Evolutionary conservation across 805 yeast species (phyloP), one percentile per base, ranked within the genome.

Genomic region (Saccharomyces mikatae): DNA sequence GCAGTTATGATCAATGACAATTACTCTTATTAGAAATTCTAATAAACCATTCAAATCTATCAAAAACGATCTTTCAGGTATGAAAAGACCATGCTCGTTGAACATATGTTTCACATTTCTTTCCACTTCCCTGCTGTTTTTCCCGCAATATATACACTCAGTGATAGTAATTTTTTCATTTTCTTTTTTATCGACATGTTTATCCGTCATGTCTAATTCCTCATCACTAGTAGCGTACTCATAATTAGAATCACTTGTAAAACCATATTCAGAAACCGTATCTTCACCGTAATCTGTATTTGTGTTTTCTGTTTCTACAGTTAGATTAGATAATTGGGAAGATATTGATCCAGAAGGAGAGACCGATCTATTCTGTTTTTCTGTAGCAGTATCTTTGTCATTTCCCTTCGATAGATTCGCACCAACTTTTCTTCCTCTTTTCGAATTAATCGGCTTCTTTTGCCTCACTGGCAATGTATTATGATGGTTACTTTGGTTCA

Each of bases 1-100:
- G 68, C 99, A 94, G 59, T 86, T 80, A 60, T 88, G 84, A 44
- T 97, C 97, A 47, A 84, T 77, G 9, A 91, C 87, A 53, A 92
- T 81, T 62, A 86, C 84, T 59, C 89, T 94, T 47, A 87, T 88
- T 56, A 94, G 71, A 64, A 87, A 88, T 1, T 72, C 68, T n/a
- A 94, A 69, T 46, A 94, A 75, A 0, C 97, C 98, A 44, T 74
- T 77, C 50, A 80, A 72, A 67, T 91, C 89, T 0, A 71, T 74
- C 49, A 94, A 75, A 63, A 81, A 90, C 14, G 80, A 77, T 57
- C 77, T 74, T 68, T 94, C 97, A 1, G 99, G 99, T 6, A 94
- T 78, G 58, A 86, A 94, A 47, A 94, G 76, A 1, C 98, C 98
- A 69, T 87, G 97, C 41, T 70, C 74, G 55, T 76, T 77, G 64